Evolutionary conservation across 106 monocot genomes (phyloP).

Genomic region (Dendrobium catenatum): DNA sequence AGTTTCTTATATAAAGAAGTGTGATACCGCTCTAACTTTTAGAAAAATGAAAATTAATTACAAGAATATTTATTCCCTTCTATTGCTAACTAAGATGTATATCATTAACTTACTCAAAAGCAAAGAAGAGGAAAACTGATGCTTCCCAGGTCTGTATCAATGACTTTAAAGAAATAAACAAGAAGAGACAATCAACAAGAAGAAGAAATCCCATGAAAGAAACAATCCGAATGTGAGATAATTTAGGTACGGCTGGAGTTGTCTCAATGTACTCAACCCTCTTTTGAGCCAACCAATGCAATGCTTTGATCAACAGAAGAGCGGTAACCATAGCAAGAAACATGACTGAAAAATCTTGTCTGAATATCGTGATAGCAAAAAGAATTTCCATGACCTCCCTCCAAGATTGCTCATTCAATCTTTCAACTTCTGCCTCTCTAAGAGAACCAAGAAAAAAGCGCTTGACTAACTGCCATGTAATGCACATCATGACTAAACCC

Average conservation of each 20-base stretch:
- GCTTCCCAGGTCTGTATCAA: conserved; percentile 52
- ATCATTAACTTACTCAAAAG: conserved; percentile 75
- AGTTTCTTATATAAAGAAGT: background rate
- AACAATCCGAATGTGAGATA: conserved; percentile 75
- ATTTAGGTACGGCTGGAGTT: conserved; percentile 68
- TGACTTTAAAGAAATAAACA: conserved; percentile 43
- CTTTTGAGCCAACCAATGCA: conserved; percentile 96
- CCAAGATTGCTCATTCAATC: conserved; percentile 93
- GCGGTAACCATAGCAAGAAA: conserved; percentile 80
- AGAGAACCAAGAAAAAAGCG: conserved; percentile 75
- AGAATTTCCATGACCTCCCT: conserved; percentile 93
- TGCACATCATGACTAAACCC: conserved; percentile 77
- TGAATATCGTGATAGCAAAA: conserved; percentile 90
- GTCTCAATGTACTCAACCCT: conserved; percentile 94
- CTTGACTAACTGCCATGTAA: conserved; percentile 69
- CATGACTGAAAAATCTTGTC: conserved; percentile 80
- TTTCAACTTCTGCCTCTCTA: conserved; percentile 93
- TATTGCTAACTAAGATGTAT: background rate
- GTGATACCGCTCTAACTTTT: background rate
- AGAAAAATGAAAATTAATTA: background rate
- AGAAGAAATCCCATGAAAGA: conserved; percentile 82
- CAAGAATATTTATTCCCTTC: background rate
- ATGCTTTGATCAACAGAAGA: conserved; percentile 74
- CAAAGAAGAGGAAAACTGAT: conserved; percentile 84
- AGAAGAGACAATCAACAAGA: conserved; percentile 59